Conservation (phyloP, 2,329 filamentous ascomycete species). For the Simplicillium sp. region DNA sequence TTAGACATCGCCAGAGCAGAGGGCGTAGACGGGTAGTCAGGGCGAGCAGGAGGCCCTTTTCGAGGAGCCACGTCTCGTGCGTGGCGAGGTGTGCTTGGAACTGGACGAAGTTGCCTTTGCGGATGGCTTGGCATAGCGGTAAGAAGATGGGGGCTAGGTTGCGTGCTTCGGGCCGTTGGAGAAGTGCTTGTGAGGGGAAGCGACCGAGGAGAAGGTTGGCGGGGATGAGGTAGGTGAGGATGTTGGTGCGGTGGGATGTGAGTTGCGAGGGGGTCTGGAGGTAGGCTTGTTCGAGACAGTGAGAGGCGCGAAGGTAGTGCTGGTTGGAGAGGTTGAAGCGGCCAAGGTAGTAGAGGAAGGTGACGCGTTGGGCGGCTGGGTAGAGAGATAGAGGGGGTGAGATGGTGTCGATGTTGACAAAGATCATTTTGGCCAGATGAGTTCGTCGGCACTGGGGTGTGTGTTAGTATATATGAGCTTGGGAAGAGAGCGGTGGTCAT, state of each 20-base stretch:
- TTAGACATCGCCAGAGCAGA: constrained; percentile 74
- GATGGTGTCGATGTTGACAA: constrained; percentile 76
- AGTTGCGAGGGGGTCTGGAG: constrained; percentile 53
- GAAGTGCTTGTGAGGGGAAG: constrained; percentile 60
- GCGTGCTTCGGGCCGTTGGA: constrained; percentile 62
- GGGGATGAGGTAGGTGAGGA: constrained; percentile 76
- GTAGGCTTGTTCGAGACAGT: constrained; percentile 72
- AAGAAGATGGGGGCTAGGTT: constrained; percentile 57
- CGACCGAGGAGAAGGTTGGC: constrained; percentile 77
- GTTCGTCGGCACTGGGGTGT: constrained; percentile 65
- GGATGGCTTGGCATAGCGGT: constrained; percentile 64
- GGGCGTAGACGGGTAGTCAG: constrained; percentile 70
- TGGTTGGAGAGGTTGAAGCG: constrained; percentile 81
- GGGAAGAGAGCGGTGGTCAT: constrained; percentile 15
- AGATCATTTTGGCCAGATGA: constrained; percentile 76
- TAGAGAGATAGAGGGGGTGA: constrained; percentile 75
- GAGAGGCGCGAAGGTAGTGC: constrained; percentile 68
- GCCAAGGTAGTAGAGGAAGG: constrained; percentile 89
- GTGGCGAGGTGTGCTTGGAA: constrained; percentile 62
- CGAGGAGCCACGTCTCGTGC: constrained; percentile 64
- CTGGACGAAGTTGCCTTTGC: constrained; percentile 60
- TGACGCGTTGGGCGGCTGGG: constrained; percentile 78
- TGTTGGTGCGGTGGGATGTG: constrained; percentile 64
- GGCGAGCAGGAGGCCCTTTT: constrained; percentile 65
- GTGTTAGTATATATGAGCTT: constrained; percentile 5